Evolutionary conservation across 148 eudicot genomes (phyloP), one percentile per base, ranked within the genome.

Genomic region (Rhododendron vialii): DNA sequence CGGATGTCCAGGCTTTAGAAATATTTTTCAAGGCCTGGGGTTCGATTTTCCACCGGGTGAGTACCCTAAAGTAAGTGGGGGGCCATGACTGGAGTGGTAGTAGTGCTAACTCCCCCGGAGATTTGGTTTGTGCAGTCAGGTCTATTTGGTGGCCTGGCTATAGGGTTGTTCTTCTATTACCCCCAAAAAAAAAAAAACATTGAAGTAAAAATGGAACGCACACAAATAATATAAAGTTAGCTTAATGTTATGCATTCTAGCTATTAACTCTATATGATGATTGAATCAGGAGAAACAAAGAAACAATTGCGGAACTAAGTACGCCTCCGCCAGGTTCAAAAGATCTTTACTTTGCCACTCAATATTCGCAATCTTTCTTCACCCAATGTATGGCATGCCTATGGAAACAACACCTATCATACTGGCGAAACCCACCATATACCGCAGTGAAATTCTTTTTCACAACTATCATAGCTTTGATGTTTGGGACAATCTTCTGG

Each of bases 401-500:
- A 45, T 93, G 95, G 95, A 93, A 93, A 86, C 93, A 90, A 77
- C 88, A 89, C 85, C 86, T 89, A 85, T 93, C 94, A 7, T 93
- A 92, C 24, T 92, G 94, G 95, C 85, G 94, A 79, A 93, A 93
- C 85, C 90, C 94, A 4, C 88, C 87, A 81, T 93, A 93, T 90
- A 92, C 90, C 43, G 94, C 94, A 59, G 87, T 92, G 82, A 89
- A 93, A 89, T 88, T 93, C 83, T 86, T 91, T 18, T 91, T 93
- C 57, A 90, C 95, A 1, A 67, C 90, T 55, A 85, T 91, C 79
- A 91, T 91, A 28, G 92, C 91, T 18, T 51, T 91, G n/a, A 18
- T 91, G 85, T 92, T 93, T 22, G 95, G 95, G 18, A 89, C 95
- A 43, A 88, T 93, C 14, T 93, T 92, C 82, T 93, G 92, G 93